These are phyloP conservation scores for Trichomonas gallinae DNA, from an alignment of 208 protist species.

Conservation along the genomic window DNA sequence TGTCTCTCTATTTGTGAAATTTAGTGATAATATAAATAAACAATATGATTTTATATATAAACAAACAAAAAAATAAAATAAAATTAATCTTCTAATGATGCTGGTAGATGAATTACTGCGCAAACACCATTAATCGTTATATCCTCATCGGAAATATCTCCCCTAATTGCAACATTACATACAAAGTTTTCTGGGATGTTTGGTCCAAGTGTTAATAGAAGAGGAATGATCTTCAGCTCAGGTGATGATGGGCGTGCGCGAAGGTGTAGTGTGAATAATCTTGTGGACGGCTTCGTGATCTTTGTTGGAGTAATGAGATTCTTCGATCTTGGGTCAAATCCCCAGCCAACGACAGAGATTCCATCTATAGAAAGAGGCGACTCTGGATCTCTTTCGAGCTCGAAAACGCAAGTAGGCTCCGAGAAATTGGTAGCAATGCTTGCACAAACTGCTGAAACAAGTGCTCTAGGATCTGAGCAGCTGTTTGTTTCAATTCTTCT, in stretches of 20 bases:
- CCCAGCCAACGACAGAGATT: neutral
- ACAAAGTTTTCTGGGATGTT: neutral
- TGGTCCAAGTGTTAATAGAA: neutral
- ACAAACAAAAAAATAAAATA: neutral
- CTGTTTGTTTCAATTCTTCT: neutral
- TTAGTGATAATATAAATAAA: no score
- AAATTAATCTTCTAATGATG: neutral
- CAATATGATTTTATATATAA: neutral
- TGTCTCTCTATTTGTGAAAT: no score
- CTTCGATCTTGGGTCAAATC: neutral
- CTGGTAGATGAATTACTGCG: neutral
- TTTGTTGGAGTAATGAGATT: neutral
- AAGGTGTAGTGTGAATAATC: neutral
- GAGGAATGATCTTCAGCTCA: neutral
- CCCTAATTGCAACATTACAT: neutral
- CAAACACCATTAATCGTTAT: neutral
- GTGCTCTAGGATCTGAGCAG: neutral
- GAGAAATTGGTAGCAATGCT: neutral
- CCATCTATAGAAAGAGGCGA: neutral
- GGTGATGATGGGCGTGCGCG: neutral
- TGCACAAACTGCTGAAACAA: neutral
- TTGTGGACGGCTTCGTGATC: neutral
- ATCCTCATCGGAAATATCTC: neutral
- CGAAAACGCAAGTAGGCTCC: neutral
- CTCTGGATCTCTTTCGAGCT: neutral